These are phyloP conservation scores for Arabis hirsuta DNA, from an alignment of 345 rosid genomes.

Conservation along the genomic window DNA sequence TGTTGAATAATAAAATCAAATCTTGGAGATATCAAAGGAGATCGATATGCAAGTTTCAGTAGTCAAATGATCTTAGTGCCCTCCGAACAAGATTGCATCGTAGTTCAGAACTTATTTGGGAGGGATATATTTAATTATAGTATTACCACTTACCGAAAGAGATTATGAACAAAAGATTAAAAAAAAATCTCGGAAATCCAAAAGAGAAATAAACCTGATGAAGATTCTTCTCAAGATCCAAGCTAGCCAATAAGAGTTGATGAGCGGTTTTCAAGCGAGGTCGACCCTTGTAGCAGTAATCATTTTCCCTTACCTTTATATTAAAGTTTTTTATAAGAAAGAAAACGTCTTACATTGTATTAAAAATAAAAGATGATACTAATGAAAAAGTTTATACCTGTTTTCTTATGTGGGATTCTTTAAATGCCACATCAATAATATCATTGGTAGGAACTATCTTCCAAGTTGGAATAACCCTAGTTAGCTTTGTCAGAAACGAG, in stretches of 20 bases:
- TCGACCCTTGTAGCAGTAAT: constrained; percentile 39
- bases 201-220: constrained; percentile 48
- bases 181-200: no score
- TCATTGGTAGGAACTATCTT: constrained; percentile 56
- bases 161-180: no score
- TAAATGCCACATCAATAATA: constrained; percentile 69
- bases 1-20: not conserved
- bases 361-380: not conserved
- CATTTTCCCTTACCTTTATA: constrained; percentile 35
- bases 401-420: constrained; percentile 58
- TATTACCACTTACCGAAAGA: no score
- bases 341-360: not conserved
- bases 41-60: not conserved
- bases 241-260: constrained; percentile 54
- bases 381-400: constrained; percentile 43
- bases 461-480: constrained; percentile 68
- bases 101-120: no score
- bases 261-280: constrained; percentile 43
- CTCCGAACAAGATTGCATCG: no score
- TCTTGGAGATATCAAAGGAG: constrained; percentile 7
- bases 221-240: constrained; percentile 65
- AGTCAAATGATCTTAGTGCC: no score
- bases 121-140: no score
- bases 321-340: not conserved
- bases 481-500: constrained; percentile 50